These are phyloP conservation scores for Vararia minispora DNA, from an alignment of 768 basidiomycete genomes.

Conservation along the genomic window DNA sequence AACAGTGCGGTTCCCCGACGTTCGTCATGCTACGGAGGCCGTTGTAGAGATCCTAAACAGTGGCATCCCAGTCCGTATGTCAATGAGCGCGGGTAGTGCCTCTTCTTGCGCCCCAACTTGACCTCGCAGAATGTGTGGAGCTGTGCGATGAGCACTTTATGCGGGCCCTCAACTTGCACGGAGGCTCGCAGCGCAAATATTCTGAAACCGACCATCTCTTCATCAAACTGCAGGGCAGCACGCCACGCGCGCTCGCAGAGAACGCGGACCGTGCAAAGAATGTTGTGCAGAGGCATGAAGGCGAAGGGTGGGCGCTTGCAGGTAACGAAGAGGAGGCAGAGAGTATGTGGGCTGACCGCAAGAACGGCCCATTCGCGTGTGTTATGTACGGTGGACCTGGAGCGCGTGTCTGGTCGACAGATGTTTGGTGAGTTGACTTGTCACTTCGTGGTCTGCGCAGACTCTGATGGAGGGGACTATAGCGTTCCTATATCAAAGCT, in stretches of 20 bases:
- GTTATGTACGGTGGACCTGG: slow-evolving; percentile 44
- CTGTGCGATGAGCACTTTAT: slow-evolving; percentile 67
- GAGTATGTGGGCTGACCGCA: slow-evolving; percentile 65
- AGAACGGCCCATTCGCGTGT: slow-evolving; percentile 52
- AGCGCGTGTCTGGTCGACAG: slow-evolving; percentile 54
- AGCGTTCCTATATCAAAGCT: slow-evolving; percentile 64
- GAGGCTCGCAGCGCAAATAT: slow-evolving; percentile 24
- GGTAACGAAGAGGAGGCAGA: slow-evolving; percentile 51
- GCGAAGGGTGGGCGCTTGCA: slow-evolving; percentile 56
- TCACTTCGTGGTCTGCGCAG: background rate
- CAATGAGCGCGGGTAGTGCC: too few relatives aligned
- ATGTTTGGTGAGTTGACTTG: slow-evolving; percentile 49
- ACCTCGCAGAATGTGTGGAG: slow-evolving; percentile 73
- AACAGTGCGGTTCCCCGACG: slow-evolving; percentile 69
- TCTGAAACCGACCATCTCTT: slow-evolving; percentile 50
- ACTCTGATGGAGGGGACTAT: background rate
- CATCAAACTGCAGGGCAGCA: slow-evolving; percentile 79
- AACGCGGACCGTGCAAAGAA: slow-evolving; percentile 46
- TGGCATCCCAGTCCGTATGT: slow-evolving; percentile 67
- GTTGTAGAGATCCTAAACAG: slow-evolving; percentile 60
- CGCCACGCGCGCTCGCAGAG: slow-evolving; percentile 43
- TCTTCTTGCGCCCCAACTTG: background rate
- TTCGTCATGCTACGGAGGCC: slow-evolving; percentile 63
- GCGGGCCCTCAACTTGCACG: slow-evolving; percentile 45
- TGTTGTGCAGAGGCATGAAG: slow-evolving; percentile 55